Evolutionary conservation across 495 filamentous ascomycete species (phyloP).

Genomic region (Massariosphaeria phaeospora): DNA sequence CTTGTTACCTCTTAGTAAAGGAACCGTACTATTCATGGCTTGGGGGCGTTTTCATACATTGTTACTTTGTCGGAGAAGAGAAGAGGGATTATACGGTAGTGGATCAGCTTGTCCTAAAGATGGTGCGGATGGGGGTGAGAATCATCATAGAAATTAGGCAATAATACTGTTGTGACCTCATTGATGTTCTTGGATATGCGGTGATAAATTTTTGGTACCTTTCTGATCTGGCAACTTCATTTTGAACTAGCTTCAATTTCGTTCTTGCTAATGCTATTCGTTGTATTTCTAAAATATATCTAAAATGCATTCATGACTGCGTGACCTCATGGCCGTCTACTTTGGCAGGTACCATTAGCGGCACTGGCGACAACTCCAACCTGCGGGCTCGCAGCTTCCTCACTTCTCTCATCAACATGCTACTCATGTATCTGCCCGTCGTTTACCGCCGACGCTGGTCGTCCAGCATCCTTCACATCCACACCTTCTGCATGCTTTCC

Average conservation of each 20-base stretch:
- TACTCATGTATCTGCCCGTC: too few species aligned
- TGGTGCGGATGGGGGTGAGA: too few species aligned
- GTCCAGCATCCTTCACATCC: background rate
- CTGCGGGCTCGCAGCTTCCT: constrained; percentile 5
- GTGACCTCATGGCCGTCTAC: too few species aligned
- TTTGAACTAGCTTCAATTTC: too few species aligned
- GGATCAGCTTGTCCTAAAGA: background rate
- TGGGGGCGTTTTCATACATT: constrained; percentile 22
- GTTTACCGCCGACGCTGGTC: background rate
- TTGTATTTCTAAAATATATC: too few species aligned
- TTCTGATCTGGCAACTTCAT: too few species aligned
- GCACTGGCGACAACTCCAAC: background rate
- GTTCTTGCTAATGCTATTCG: too few species aligned
- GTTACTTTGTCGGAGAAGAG: background rate
- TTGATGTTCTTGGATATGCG: too few species aligned
- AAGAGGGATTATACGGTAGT: constrained; percentile 3
- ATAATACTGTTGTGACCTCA: constrained; percentile 15
- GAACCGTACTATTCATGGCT: background rate
- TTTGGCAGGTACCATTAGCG: constrained; percentile 20
- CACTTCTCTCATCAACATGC: too few species aligned
- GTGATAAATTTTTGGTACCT: too few species aligned
- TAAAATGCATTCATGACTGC: too few species aligned
- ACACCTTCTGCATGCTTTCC: background rate
- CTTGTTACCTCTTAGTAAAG: constrained; percentile 1
- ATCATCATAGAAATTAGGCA: constrained; percentile 15